phyloP scores from a whole-genome alignment of 164 flowering plant species.

The Euptelea pleiosperma region DNA sequence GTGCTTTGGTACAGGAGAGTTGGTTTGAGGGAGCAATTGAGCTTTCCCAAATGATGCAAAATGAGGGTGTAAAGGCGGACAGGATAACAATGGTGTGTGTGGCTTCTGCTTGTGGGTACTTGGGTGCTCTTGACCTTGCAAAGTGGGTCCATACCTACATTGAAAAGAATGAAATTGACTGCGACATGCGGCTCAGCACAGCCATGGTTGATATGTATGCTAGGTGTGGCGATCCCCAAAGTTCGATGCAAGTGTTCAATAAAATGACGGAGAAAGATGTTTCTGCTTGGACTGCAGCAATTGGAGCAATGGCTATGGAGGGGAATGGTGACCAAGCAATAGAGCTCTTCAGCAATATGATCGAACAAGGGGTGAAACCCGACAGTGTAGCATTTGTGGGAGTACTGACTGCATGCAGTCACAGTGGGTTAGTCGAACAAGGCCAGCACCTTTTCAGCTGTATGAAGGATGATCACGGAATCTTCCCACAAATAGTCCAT shows the following conservation, averaged over 20 bases:
- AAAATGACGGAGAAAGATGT: conserved; percentile 40
- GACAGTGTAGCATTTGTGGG: conserved; percentile 42
- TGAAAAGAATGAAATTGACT: conserved; percentile 25
- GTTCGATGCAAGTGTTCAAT: conserved; percentile 38
- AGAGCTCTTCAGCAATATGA: conserved; percentile 43
- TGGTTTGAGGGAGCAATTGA: conserved; percentile 44
- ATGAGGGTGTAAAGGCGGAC: conserved; percentile 28
- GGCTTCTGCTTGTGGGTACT: conserved; percentile 44
- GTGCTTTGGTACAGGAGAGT: conserved; percentile 43
- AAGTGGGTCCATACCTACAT: conserved; percentile 42
- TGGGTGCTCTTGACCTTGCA: conserved; percentile 50
- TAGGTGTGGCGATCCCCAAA: conserved; percentile 48
- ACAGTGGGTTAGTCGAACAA: conserved; percentile 45
- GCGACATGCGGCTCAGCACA: conserved; percentile 41
- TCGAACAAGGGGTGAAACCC: conserved; percentile 40
- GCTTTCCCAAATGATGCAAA: conserved; percentile 48
- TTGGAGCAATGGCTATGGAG: conserved; percentile 47
- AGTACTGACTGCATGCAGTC: conserved; percentile 53
- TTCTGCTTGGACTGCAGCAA: conserved; percentile 56
- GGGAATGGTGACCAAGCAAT: conserved; percentile 46
- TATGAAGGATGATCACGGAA: conserved; percentile 32
- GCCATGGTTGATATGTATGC: conserved; percentile 62
- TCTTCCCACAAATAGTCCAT: conserved; percentile 38
- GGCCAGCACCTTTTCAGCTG: conserved; percentile 36
- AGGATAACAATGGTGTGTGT: conserved; percentile 41